phyloP scores from a whole-genome alignment of 108 stramenopile genomes.

The Schizochytrium sp. region DNA sequence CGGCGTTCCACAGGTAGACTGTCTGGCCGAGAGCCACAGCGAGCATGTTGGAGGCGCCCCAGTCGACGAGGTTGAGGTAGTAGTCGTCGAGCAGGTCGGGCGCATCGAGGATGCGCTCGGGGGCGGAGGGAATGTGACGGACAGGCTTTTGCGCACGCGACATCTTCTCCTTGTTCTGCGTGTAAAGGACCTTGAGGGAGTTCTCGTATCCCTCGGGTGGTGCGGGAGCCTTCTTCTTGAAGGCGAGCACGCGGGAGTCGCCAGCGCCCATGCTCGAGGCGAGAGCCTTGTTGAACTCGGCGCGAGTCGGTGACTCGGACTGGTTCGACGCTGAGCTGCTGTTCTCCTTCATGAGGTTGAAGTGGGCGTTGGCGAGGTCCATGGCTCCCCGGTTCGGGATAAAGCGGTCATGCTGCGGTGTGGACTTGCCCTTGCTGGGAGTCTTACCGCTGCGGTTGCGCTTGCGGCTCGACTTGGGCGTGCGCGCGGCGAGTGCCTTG shows the following conservation, averaged over 20 bases:
- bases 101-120: slow-evolving; percentile 89
- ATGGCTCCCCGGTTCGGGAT: slow-evolving; percentile 46
- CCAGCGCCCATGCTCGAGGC: slow-evolving; percentile 6
- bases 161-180: slow-evolving; percentile 65
- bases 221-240: slow-evolving; percentile 84
- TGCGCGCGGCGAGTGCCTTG: slow-evolving; percentile 33
- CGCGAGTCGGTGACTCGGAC: slow-evolving; percentile 20
- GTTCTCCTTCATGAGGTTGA: slow-evolving; percentile 3
- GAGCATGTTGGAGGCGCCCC: slow-evolving; percentile 81
- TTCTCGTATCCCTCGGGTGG: slow-evolving; percentile 91
- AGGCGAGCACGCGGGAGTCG: slow-evolving; percentile 67
- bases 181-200: slow-evolving; percentile 75
- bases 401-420: slow-evolving; percentile 40
- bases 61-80: slow-evolving; percentile 92
- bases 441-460: neutral
- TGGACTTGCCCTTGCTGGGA: slow-evolving; percentile 18
- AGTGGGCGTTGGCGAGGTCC: slow-evolving; percentile 37
- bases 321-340: slow-evolving; percentile 22
- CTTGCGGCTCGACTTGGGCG: neutral
- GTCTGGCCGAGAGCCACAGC: slow-evolving; percentile 93
- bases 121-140: slow-evolving; percentile 87
- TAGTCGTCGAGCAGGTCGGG: slow-evolving; percentile 96
- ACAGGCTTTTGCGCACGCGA: slow-evolving; percentile 54
- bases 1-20: slow-evolving; percentile 97
- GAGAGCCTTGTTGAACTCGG: slow-evolving; percentile 27